Evolutionary conservation across 1,284 basidiomycete genomes (phyloP).

Genomic region (Cerrena zonata): DNA sequence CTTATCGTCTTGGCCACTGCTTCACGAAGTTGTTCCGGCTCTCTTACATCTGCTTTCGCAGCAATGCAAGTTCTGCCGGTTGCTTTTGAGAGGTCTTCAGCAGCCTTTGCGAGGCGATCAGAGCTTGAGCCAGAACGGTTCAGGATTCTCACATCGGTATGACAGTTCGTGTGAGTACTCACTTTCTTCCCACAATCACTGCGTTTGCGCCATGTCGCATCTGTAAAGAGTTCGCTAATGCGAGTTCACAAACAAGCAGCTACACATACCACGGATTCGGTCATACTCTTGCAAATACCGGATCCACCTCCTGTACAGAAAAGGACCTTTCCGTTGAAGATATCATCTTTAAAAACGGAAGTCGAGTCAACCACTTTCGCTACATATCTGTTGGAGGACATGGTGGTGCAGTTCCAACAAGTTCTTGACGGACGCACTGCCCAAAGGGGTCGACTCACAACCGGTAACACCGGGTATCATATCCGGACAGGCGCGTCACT

Average conservation of each 20-base stretch:
- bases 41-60: slow-evolving; percentile 78
- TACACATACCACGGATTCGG: slow-evolving; percentile 63
- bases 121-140: slow-evolving; percentile 40
- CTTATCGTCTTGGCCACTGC: slow-evolving; percentile 76
- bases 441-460: not conserved
- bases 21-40: slow-evolving; percentile 64
- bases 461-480: not conserved
- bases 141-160: not conserved
- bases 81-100: slow-evolving; percentile 62
- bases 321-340: slow-evolving; percentile 89
- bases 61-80: slow-evolving; percentile 75
- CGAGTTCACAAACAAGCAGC: not conserved
- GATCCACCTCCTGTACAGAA: slow-evolving; percentile 89
- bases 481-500: not conserved
- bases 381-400: slow-evolving; percentile 27
- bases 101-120: slow-evolving; percentile 69
- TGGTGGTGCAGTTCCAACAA: not conserved
- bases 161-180: slow-evolving; percentile 23
- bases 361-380: slow-evolving; percentile 48
- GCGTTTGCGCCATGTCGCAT: slow-evolving; percentile 85
- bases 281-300: slow-evolving; percentile 90
- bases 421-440: not conserved
- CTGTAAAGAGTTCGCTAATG: slow-evolving; percentile 27
- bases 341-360: slow-evolving; percentile 66
- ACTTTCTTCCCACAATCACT: slow-evolving; percentile 84